Conservation (phyloP, 768 basidiomycete species). For the Suillus weaverae region DNA sequence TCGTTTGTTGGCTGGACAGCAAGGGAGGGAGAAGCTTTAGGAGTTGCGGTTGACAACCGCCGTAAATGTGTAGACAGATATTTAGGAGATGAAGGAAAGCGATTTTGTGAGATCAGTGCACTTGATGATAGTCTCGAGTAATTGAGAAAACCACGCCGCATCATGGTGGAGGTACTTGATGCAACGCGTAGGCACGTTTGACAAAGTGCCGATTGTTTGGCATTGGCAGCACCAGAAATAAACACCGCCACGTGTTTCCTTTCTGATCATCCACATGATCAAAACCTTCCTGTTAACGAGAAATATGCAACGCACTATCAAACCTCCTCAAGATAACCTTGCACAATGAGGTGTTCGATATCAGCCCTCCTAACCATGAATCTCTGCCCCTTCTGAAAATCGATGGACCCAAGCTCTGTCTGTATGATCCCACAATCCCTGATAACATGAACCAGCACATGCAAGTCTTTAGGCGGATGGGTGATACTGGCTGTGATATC, state of each 20-base stretch:
- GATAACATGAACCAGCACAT: constrained; percentile 84
- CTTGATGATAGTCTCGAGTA: not conserved
- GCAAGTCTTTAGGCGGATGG: constrained; percentile 84
- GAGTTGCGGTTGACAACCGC: constrained; percentile 10
- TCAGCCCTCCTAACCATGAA: constrained; percentile 87
- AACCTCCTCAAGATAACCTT: constrained; percentile 90
- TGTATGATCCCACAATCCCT: constrained; percentile 90
- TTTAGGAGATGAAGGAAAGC: not conserved
- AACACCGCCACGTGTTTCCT: constrained; percentile 18
- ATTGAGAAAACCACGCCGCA: not conserved
- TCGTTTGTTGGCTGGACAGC: not conserved
- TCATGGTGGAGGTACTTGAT: constrained; percentile 16
- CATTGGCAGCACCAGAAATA: constrained; percentile 26
- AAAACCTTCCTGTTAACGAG: not conserved
- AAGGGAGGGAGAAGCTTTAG: constrained; percentile 22
- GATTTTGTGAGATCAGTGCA: not conserved
- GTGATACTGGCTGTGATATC: constrained; percentile 85
- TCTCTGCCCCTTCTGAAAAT: constrained; percentile 87
- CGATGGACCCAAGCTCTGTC: constrained; percentile 87
- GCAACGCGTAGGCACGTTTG: not conserved
- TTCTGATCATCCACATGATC: not conserved
- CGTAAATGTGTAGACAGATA: constrained; percentile 3
- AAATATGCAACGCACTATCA: constrained; percentile 27
- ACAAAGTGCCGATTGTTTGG: constrained; percentile 24
- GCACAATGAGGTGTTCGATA: constrained; percentile 92